These are phyloP conservation scores for Castanea mollissima DNA, from an alignment of 306 rosid species.

Conservation along the genomic window DNA sequence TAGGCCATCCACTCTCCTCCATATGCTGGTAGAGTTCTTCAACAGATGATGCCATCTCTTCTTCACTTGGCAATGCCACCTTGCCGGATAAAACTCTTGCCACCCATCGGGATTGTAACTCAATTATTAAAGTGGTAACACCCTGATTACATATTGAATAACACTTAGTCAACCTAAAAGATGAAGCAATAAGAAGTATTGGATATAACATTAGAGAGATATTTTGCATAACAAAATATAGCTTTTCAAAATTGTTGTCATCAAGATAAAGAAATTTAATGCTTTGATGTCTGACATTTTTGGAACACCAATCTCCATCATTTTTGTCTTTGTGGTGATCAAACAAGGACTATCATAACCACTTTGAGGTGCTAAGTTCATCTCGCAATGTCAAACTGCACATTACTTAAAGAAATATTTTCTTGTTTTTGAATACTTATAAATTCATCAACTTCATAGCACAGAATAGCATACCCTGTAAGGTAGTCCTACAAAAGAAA, in stretches of 20 bases:
- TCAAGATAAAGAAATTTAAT: background rate
- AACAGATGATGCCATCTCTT: background rate
- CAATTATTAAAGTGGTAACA: background rate
- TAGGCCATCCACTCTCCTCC: background rate
- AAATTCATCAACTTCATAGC: background rate
- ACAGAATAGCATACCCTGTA: background rate
- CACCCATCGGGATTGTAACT: slow-evolving; percentile 3
- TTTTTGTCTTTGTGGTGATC: background rate
- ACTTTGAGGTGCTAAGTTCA: background rate
- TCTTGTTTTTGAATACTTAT: background rate
- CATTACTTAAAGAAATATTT: background rate
- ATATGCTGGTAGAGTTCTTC: background rate
- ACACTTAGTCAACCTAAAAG: background rate
- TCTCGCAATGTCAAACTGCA: background rate
- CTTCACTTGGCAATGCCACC: background rate
- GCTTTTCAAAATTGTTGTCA: background rate
- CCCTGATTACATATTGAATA: background rate
- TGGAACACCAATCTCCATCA: background rate
- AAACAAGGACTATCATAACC: background rate
- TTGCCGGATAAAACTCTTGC: background rate
- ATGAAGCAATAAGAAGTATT: background rate
- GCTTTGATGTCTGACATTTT: background rate
- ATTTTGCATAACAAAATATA: too few relatives aligned
- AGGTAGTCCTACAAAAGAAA: slow-evolving; percentile 22
- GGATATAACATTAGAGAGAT: too few relatives aligned